These are phyloP conservation scores for Albugo candida DNA, from an alignment of 352 stramenopile genomes.

Conservation along the genomic window DNA sequence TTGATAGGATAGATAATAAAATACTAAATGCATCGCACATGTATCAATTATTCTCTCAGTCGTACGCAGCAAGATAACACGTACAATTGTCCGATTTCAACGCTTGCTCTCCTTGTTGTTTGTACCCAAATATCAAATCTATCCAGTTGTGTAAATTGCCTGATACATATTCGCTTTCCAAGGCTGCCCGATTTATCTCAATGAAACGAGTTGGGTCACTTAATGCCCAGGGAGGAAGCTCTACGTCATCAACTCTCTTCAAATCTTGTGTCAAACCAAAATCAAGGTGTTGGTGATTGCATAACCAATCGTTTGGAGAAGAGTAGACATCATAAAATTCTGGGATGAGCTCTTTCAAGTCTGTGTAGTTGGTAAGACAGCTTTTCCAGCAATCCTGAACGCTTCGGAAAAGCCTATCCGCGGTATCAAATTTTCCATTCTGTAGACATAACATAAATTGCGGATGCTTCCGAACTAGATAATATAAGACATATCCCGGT, in stretches of 20 bases:
- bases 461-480: constrained; percentile 92
- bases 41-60: not conserved
- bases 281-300: constrained; percentile 89
- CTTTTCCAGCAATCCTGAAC: constrained; percentile 85
- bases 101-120: constrained; percentile 85
- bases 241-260: constrained; percentile 76
- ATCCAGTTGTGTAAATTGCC: constrained; percentile 95
- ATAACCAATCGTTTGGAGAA: constrained; percentile 76
- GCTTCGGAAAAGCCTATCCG: constrained; percentile 93
- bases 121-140: constrained; percentile 95
- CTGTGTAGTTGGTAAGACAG: constrained; percentile 68
- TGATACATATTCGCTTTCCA: constrained; percentile 93
- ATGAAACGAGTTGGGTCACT: constrained; percentile 88
- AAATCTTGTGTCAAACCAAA: constrained; percentile 84
- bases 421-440: constrained; percentile 93
- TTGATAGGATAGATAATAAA: constrained; percentile 96
- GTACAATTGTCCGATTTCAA: constrained; percentile 81
- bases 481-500: constrained; percentile 93
- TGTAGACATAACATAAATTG: constrained; percentile 91
- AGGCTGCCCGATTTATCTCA: constrained; percentile 83
- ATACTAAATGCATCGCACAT: constrained; percentile 31
- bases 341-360: constrained; percentile 98
- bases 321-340: constrained; percentile 94
- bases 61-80: not conserved
- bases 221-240: constrained; percentile 87